These are phyloP conservation scores for Umbilicus rupestris DNA, from an alignment of 164 flowering plant genomes.

Conservation along the genomic window DNA sequence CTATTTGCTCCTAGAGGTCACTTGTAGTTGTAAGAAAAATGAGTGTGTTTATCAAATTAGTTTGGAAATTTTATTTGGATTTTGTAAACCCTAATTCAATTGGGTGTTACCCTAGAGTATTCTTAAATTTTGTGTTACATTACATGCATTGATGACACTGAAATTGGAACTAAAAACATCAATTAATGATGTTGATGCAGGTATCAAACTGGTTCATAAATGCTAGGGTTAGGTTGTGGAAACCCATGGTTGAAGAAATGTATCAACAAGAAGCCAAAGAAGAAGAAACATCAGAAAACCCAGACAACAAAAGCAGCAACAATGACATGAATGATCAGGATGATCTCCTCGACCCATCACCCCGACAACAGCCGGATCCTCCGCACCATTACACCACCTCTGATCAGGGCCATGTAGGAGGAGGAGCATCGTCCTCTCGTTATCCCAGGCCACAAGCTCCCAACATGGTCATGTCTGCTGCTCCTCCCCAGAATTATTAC, in stretches of 20 bases:
- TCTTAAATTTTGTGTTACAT: conserved; percentile 1
- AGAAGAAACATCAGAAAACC: conserved; percentile 27
- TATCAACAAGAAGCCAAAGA: conserved; percentile 68
- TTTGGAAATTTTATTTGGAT: neutral
- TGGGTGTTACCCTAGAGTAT: neutral
- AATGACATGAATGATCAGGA: neutral
- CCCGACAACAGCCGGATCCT: neutral
- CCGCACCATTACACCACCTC: neutral
- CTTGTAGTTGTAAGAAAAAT: neutral
- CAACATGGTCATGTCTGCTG: neutral
- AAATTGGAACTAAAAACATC: neutral
- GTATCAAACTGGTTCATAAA: conserved; percentile 94
- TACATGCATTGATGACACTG: neutral
- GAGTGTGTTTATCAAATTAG: neutral
- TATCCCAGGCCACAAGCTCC: neutral
- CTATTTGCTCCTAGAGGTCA: neutral
- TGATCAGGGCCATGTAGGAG: neutral
- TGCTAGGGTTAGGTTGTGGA: conserved; percentile 92
- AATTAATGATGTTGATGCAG: conserved; percentile 18
- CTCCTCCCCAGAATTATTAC: neutral
- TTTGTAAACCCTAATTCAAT: neutral
- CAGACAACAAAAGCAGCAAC: conserved; percentile 18
- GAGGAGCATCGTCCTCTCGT: neutral
- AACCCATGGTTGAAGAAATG: conserved; percentile 96
- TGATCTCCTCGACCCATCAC: neutral